Base-by-base conservation (phyloP, 345 rosid genomes). In the Dimocarpus longan region DNA sequence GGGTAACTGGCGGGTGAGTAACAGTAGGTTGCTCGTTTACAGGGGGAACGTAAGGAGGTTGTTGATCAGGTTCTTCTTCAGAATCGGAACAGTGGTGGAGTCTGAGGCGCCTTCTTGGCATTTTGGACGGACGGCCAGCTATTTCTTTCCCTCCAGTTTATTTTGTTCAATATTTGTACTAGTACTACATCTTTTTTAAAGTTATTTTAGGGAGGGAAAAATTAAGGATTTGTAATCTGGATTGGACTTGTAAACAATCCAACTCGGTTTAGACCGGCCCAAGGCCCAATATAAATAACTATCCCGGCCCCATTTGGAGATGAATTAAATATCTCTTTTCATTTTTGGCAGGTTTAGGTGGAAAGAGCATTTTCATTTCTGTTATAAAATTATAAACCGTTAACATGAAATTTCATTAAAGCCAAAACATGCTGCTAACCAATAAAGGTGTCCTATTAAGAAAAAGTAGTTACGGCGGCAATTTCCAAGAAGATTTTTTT, bases 101-200 rank as follows among this genome's bases (percentile, higher is more conserved):
- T 52, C 82, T 54, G 40, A 91, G 88, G 69, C 94, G 93, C 75
- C 98, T 79, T 77, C 94, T 78, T 48, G 59, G 74, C 97, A 93
- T 93, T 76, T 79, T 70, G 50, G 32, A 32, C 18, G 46, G 2
- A 26, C 8, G 19, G 10, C 19, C 18, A 10, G n/a, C 65, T 9
- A 60, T 60, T 9, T 8, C 12, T 79, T 81, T 81, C 82, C 85
- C 88, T 79, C 84, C 81, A 76, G 5, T 73, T 70, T 59, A 28
- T n/a, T 50, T 42, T 18, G 11, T 26, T 42, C 18, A 10, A 66
- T 2, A 18, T n/a, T 52, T 1, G 3, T 50, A 3, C 6, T 12
- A 13, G 57, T 52, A 19, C 57, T 52, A 4, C 56, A 32, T 32
- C 37, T 32, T 2, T 32, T 32, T 32, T 32, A 4, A 15, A 3